Percentiles rank a stretch among this genome's conserved stretches.
Evolutionary conservation across 257 asterid species (phyloP).

Genomic region (Nicotiana otophora): DNA sequence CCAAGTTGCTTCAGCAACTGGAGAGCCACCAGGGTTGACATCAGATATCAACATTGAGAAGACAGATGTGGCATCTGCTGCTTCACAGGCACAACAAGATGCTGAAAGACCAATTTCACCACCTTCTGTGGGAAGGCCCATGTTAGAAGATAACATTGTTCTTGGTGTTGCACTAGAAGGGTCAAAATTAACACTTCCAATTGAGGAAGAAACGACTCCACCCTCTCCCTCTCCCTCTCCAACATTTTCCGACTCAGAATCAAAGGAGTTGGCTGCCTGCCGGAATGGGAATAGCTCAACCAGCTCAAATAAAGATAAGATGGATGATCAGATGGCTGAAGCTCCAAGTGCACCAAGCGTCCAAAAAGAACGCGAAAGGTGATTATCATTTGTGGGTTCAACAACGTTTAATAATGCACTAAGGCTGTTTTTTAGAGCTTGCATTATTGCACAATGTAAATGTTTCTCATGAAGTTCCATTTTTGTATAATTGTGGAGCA

Average conservation of each 20-base stretch:
- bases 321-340: constrained; percentile 22
- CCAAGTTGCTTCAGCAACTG: constrained; percentile 10
- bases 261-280: constrained; percentile 26
- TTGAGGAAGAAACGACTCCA: constrained; percentile 52
- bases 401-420: constrained; percentile 17
- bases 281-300: constrained; percentile 17
- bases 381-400: constrained; percentile 10
- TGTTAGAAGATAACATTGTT: constrained; percentile 77
- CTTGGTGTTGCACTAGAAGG: constrained; percentile 98
- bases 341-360: constrained; percentile 18
- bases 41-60: constrained; percentile 17
- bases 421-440: constrained; percentile 29
- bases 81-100: constrained; percentile 19
- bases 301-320: constrained; percentile 16
- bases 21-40: constrained; percentile 7
- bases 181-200: constrained; percentile 91
- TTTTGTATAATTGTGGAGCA: background rate
- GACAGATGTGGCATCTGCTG: background rate
- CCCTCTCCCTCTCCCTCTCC: constrained; percentile 16
- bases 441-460: constrained; percentile 26
- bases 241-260: constrained; percentile 10
- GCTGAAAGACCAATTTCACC: constrained; percentile 30
- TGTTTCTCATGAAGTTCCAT: background rate
- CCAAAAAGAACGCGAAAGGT: constrained; percentile 15
- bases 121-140: constrained; percentile 17